Evolutionary conservation across 495 filamentous ascomycete species (phyloP).

Genomic region (Aspergillus hancockii): DNA sequence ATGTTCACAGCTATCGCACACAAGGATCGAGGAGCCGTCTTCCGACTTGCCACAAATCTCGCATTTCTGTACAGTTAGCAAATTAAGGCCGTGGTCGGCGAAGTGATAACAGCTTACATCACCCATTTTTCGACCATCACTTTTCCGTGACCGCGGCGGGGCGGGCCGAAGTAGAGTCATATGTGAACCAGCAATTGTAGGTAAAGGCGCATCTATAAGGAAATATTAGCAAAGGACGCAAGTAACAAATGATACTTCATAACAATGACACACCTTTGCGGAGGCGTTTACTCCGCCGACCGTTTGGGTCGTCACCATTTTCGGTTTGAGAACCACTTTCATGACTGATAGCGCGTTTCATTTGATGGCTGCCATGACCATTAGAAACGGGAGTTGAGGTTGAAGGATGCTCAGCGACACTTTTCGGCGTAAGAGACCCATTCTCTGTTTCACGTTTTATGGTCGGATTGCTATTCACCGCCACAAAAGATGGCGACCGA

Average conservation of each 20-base stretch:
- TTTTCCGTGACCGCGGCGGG: conserved; percentile 69
- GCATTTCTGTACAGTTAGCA: conserved; percentile 62
- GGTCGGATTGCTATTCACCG: conserved; percentile 48
- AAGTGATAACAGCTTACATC: conserved; percentile 59
- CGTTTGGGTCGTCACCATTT: conserved; percentile 65
- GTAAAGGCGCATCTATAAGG: conserved; percentile 68
- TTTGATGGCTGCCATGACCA: conserved; percentile 54
- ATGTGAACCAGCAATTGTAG: conserved; percentile 91
- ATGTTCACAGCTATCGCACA: conserved; percentile 93
- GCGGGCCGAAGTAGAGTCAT: conserved; percentile 92
- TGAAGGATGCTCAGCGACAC: conserved; percentile 37
- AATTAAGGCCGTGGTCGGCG: conserved; percentile 2
- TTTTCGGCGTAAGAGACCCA: conserved; percentile 43
- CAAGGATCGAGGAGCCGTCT: conserved; percentile 65
- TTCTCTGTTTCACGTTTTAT: conserved; percentile 55
- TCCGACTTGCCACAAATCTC: conserved; percentile 85
- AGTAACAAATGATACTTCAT: background rate
- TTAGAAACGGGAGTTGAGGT: conserved; percentile 53
- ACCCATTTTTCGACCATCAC: conserved; percentile 65
- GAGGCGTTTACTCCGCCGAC: conserved; percentile 85
- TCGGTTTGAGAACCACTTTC: conserved; percentile 67
- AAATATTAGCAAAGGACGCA: conserved; percentile 16
- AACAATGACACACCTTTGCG: conserved; percentile 74
- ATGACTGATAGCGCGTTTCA: conserved; percentile 83
- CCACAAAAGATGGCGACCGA: conserved; percentile 55